Percentiles rank a stretch among this genome's conserved stretches.
Conservation (phyloP, 768 basidiomycete species). For the Mycena epipterygia region DNA sequence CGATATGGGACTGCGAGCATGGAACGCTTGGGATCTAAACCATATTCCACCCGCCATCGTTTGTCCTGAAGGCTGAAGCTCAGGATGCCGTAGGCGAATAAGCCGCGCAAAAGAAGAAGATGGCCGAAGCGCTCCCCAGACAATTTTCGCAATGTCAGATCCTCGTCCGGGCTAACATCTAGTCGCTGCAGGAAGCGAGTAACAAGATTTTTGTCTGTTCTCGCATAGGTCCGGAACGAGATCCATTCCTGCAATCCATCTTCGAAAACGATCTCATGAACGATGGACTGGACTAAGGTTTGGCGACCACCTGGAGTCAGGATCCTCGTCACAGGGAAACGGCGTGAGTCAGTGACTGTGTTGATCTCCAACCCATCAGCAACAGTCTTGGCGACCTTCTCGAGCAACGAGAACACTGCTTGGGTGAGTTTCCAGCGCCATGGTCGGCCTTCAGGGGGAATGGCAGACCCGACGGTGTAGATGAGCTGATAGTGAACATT, state of each 20-base stretch:
- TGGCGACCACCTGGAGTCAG: background rate
- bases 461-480: conserved; percentile 58
- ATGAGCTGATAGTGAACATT: conserved; percentile 63
- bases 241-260: conserved; percentile 19
- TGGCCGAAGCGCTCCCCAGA: background rate
- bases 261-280: background rate
- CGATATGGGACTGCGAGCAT: conserved; percentile 66
- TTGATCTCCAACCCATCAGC: conserved; percentile 41
- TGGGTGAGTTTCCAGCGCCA: conserved; percentile 59
- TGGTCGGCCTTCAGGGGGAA: conserved; percentile 54
- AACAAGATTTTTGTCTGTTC: background rate
- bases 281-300: background rate
- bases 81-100: conserved; percentile 58
- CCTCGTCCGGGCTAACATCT: conserved; percentile 4
- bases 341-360: background rate
- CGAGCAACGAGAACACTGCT: conserved; percentile 50
- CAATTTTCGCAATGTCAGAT: conserved; percentile 7
- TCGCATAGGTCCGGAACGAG: conserved; percentile 21
- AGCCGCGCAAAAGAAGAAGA: conserved; percentile 61
- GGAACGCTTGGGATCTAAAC: conserved; percentile 57
- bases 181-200: conserved; percentile 2
- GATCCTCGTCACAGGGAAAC: conserved; percentile 21
- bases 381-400: conserved; percentile 31
- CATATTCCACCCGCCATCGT: conserved; percentile 68
- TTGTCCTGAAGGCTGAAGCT: conserved; percentile 51